Evolutionary conservation across 495 filamentous ascomycete genomes (phyloP).

Genomic region (Aspergillus sparsus): DNA sequence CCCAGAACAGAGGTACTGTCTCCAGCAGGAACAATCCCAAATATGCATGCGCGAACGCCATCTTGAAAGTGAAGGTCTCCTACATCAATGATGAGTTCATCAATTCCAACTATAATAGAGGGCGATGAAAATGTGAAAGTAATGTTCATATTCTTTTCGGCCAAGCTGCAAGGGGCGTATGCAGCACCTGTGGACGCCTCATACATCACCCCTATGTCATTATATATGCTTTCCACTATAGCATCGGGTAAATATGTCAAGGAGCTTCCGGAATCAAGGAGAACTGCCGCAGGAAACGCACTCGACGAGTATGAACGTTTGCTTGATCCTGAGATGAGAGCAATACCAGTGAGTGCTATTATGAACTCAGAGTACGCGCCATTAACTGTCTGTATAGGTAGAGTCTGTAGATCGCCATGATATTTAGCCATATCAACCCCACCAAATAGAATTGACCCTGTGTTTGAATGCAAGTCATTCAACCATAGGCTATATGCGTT

Average conservation of each 20-base stretch:
- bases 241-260: slow-evolving; percentile 81
- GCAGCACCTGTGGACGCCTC: slow-evolving; percentile 51
- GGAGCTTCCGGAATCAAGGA: slow-evolving; percentile 92
- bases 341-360: slow-evolving; percentile 72
- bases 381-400: slow-evolving; percentile 68
- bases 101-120: slow-evolving; percentile 69
- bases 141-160: slow-evolving; percentile 56
- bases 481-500: slow-evolving; percentile 75
- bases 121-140: slow-evolving; percentile 68
- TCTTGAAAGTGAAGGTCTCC: slow-evolving; percentile 59
- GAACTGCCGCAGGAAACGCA: slow-evolving; percentile 60
- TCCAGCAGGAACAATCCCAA: slow-evolving; percentile 74
- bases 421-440: slow-evolving; percentile 86
- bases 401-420: slow-evolving; percentile 65
- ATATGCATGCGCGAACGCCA: slow-evolving; percentile 64
- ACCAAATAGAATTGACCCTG: slow-evolving; percentile 86
- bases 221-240: slow-evolving; percentile 64
- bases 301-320: slow-evolving; percentile 51
- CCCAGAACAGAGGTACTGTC: slow-evolving; percentile 72
- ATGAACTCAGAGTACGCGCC: slow-evolving; percentile 72
- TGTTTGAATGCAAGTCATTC: slow-evolving; percentile 60
- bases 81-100: slow-evolving; percentile 75
- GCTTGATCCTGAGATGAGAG: slow-evolving; percentile 46
- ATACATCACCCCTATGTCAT: slow-evolving; percentile 64
- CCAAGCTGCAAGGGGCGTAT: slow-evolving; percentile 72